Percentiles rank a stretch among this genome's conserved stretches.
Conservation (phyloP, 306 rosid species). For the Purshia tridentata region DNA sequence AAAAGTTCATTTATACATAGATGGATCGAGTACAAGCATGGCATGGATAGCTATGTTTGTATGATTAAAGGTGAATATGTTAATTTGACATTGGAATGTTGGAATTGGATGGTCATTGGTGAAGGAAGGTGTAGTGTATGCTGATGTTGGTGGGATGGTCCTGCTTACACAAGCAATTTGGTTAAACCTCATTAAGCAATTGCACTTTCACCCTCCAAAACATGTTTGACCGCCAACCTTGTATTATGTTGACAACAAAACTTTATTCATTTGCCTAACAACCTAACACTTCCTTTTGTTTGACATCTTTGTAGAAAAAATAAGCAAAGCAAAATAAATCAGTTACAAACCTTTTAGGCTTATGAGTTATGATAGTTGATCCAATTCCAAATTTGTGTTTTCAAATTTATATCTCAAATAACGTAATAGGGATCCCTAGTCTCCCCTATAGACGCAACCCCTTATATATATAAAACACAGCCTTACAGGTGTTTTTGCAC, state of each 20-base stretch:
- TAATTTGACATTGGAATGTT: no score
- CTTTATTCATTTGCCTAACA: neutral
- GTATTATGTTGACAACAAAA: neutral
- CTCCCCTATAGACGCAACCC: no score
- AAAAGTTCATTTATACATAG: no score
- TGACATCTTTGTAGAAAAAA: constrained; percentile 3
- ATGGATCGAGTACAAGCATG: no score
- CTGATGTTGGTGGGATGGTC: neutral
- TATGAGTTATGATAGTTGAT: no score
- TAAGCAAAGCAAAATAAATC: neutral
- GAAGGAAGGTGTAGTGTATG: neutral
- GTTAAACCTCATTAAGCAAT: neutral
- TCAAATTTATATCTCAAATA: no score
- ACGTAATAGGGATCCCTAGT: neutral
- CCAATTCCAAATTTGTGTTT: no score
- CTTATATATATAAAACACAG: no score
- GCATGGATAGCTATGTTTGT: no score
- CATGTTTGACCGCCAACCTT: neutral
- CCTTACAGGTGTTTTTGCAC: constrained; percentile 35
- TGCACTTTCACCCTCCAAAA: neutral
- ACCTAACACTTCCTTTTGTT: constrained; percentile 5
- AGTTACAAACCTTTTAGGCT: neutral
- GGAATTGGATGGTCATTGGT: neutral
- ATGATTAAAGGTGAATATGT: no score
- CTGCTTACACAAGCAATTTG: neutral